These are phyloP conservation scores for Cutaneotrichosporon curvatum DNA, from an alignment of 1,284 basidiomycete species.

Conservation along the genomic window DNA sequence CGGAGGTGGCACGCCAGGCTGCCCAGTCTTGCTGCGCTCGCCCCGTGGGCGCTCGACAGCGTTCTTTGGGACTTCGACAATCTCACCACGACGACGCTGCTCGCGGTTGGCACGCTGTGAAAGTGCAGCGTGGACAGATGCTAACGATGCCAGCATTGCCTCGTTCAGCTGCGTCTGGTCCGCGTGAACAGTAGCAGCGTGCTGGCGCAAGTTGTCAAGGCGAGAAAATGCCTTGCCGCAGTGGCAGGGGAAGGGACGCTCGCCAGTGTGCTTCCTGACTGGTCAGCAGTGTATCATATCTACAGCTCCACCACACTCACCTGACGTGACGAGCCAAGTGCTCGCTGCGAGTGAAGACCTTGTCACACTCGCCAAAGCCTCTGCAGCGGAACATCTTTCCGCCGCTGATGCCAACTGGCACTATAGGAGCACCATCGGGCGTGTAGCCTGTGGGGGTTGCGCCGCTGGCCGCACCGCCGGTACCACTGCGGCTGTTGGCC, in stretches of 20 bases:
- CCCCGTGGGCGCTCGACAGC: slow-evolving; percentile 37
- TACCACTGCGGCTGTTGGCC: slow-evolving; percentile 4
- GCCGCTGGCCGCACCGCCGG: slow-evolving; percentile 3
- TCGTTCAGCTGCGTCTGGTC: slow-evolving; percentile 81
- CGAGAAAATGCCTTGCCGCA: slow-evolving; percentile 92
- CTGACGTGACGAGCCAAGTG: slow-evolving; percentile 91
- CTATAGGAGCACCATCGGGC: slow-evolving; percentile 36
- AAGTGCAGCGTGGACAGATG: slow-evolving; percentile 74
- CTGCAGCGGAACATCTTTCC: slow-evolving; percentile 90
- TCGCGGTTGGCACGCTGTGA: slow-evolving; percentile 46
- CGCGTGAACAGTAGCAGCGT: slow-evolving; percentile 90
- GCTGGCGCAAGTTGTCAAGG: slow-evolving; percentile 91
- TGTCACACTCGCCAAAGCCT: slow-evolving; percentile 88
- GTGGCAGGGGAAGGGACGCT: slow-evolving; percentile 89
- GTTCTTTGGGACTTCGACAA: slow-evolving; percentile 46
- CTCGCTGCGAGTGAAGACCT: slow-evolving; percentile 92
- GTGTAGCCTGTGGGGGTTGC: slow-evolving; percentile 21
- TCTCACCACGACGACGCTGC: slow-evolving; percentile 41
- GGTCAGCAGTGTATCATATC: slow-evolving; percentile 6
- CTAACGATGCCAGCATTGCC: slow-evolving; percentile 81
- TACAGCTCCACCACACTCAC: slow-evolving; percentile 48
- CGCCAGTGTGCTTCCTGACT: slow-evolving; percentile 88
- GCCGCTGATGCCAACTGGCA: slow-evolving; percentile 44
- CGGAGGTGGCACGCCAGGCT: not conserved
- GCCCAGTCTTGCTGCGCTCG: slow-evolving; percentile 14